Percentiles rank a stretch among this genome's conserved stretches.
Evolutionary conservation across 352 stramenopile species (phyloP).

Genomic region (Plasmopara halstedii): DNA sequence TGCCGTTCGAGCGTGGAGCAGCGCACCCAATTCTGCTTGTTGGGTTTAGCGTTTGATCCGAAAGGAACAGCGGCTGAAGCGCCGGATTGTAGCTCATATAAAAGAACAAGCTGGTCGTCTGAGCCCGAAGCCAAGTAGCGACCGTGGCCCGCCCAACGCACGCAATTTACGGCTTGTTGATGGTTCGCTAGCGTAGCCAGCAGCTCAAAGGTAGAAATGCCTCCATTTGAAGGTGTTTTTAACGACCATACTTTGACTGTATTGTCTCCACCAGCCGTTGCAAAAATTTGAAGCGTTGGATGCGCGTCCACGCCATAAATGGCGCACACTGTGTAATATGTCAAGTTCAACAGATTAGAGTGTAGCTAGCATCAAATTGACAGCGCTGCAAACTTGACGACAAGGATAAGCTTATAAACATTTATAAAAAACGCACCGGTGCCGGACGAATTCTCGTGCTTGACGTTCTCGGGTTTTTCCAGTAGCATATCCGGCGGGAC

Average conservation of each 20-base stretch:
- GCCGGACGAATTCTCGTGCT: constrained; percentile 62
- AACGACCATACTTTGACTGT: constrained; percentile 82
- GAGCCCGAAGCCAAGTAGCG: constrained; percentile 76
- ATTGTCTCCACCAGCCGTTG: constrained; percentile 76
- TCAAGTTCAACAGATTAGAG: constrained; percentile 3
- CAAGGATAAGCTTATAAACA: not conserved
- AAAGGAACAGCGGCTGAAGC: constrained; percentile 63
- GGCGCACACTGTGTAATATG: constrained; percentile 34
- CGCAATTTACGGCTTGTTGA: constrained; percentile 81
- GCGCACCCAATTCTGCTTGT: constrained; percentile 81
- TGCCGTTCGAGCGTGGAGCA: constrained; percentile 77
- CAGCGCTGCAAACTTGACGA: not conserved
- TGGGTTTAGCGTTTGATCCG: constrained; percentile 64
- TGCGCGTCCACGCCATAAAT: constrained; percentile 84
- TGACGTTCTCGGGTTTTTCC: constrained; percentile 72
- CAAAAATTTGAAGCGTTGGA: constrained; percentile 60
- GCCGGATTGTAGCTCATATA: constrained; percentile 72
- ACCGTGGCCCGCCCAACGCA: constrained; percentile 73
- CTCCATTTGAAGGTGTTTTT: constrained; percentile 19
- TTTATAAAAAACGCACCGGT: constrained; percentile 29
- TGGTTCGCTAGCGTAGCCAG: constrained; percentile 74
- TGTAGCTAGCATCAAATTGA: not conserved
- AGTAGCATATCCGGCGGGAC: constrained; percentile 48
- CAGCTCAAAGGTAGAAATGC: constrained; percentile 67
- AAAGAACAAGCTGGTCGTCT: constrained; percentile 76